phyloP scores from a whole-genome alignment of 2,329 filamentous ascomycete species.

The Pseudogymnoascus sp. region DNA sequence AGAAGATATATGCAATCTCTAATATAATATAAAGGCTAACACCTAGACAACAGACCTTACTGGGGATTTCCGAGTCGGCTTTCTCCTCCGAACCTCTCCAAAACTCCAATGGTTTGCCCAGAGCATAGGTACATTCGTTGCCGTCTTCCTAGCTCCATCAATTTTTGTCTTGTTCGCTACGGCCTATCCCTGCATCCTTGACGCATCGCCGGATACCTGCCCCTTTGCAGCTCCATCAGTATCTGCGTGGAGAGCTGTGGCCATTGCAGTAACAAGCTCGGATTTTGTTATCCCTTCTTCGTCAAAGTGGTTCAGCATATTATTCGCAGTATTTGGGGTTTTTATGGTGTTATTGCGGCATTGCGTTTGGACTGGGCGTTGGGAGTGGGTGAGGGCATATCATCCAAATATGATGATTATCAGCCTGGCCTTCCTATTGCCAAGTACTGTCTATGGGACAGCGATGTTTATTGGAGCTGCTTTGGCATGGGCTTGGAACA shows the following conservation, averaged over 20 bases:
- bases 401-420: conserved; percentile 17
- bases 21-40: neutral
- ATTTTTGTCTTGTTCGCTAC: conserved; percentile 18
- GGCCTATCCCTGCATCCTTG: conserved; percentile 17
- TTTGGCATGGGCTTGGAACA: conserved; percentile 15
- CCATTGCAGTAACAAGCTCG: conserved; percentile 17
- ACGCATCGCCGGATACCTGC: conserved; percentile 12
- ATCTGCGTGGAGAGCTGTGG: conserved; percentile 17
- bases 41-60: neutral
- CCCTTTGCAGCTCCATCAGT: conserved; percentile 17
- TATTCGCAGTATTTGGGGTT: neutral
- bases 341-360: neutral
- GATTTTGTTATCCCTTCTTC: conserved; percentile 16
- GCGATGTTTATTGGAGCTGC: conserved; percentile 18
- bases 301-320: conserved; percentile 1
- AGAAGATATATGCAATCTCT: neutral
- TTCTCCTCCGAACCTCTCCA: conserved; percentile 1
- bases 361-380: neutral
- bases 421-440: conserved; percentile 16
- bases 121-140: conserved; percentile 16
- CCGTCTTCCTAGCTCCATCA: conserved; percentile 15
- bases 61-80: neutral
- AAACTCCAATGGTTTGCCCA: conserved; percentile 15
- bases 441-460: conserved; percentile 18
- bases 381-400: conserved; percentile 2